Conservation (phyloP, 2,329 filamentous ascomycete genomes). For the Beauveria australis region DNA sequence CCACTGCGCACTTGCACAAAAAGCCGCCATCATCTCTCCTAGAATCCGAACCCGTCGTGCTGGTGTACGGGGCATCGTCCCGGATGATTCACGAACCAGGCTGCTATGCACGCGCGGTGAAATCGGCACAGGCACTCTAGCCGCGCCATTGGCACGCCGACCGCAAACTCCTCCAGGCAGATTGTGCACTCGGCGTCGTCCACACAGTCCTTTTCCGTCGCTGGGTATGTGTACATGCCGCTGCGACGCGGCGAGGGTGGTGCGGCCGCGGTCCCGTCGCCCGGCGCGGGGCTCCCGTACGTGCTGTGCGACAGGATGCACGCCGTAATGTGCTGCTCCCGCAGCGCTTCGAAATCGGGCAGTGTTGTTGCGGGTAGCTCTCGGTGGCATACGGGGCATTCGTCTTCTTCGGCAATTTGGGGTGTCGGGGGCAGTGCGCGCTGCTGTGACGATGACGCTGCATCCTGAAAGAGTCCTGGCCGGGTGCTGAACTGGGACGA, state of each 20-base stretch:
- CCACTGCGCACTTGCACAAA: neutral
- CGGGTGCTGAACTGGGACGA: conserved; percentile 25
- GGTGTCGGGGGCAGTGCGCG: conserved; percentile 35
- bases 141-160: conserved; percentile 54
- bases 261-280: conserved; percentile 16
- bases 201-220: conserved; percentile 62
- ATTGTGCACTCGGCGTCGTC: conserved; percentile 61
- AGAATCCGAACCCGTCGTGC: conserved; percentile 51
- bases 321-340: conserved; percentile 49
- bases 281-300: conserved; percentile 31
- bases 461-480: conserved; percentile 21
- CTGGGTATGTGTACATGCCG: conserved; percentile 55
- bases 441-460: conserved; percentile 28
- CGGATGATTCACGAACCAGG: conserved; percentile 55
- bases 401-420: conserved; percentile 62
- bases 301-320: conserved; percentile 50
- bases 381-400: conserved; percentile 68
- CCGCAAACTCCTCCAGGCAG: conserved; percentile 58
- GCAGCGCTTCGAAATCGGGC: conserved; percentile 43
- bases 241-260: conserved; percentile 37
- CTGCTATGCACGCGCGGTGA: conserved; percentile 50
- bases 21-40: conserved; percentile 2
- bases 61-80: conserved; percentile 59
- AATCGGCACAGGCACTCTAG: conserved; percentile 60
- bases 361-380: conserved; percentile 56